Conservation (phyloP, 2,329 filamentous ascomycete genomes). For the Lomentospora prolificans region DNA sequence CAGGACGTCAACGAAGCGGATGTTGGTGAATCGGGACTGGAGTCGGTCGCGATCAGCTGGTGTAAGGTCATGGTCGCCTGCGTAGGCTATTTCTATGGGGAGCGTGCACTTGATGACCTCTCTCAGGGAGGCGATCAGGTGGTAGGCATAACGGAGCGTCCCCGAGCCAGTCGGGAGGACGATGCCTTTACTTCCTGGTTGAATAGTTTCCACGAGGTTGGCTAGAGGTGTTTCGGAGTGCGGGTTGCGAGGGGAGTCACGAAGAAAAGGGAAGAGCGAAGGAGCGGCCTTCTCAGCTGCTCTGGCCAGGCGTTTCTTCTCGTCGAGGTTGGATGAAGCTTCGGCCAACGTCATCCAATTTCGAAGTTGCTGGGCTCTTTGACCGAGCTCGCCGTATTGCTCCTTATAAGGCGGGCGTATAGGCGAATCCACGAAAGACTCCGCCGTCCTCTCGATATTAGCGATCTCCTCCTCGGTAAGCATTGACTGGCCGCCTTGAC, state of each 20-base stretch:
- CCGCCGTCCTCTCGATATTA: constrained; percentile 6
- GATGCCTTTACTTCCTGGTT: constrained; percentile 19
- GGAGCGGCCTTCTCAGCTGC: constrained; percentile 12
- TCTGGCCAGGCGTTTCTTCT: not conserved
- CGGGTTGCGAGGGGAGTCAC: constrained; percentile 4
- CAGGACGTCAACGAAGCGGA: constrained; percentile 23
- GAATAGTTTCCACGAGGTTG: constrained; percentile 13
- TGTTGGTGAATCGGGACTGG: constrained; percentile 12
- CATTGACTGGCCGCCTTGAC: not conserved
- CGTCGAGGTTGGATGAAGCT: constrained; percentile 6
- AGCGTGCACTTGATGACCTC: constrained; percentile 19
- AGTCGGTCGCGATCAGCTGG: constrained; percentile 17
- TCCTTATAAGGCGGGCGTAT: constrained; percentile 19
- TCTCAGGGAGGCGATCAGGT: constrained; percentile 23
- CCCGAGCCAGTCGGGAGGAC: constrained; percentile 24
- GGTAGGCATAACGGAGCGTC: constrained; percentile 24
- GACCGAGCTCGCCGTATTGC: constrained; percentile 22
- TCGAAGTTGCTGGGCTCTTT: constrained; percentile 16
- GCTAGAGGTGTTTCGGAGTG: constrained; percentile 11
- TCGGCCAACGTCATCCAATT: constrained; percentile 13
- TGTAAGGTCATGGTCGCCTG: constrained; percentile 22
- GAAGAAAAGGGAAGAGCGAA: constrained; percentile 19
- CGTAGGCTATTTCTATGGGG: constrained; percentile 27
- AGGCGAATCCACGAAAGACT: constrained; percentile 20
- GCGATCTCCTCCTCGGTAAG: not conserved